These are phyloP conservation scores for Allium fistulosum DNA, from an alignment of 106 monocot genomes.

Conservation along the genomic window DNA sequence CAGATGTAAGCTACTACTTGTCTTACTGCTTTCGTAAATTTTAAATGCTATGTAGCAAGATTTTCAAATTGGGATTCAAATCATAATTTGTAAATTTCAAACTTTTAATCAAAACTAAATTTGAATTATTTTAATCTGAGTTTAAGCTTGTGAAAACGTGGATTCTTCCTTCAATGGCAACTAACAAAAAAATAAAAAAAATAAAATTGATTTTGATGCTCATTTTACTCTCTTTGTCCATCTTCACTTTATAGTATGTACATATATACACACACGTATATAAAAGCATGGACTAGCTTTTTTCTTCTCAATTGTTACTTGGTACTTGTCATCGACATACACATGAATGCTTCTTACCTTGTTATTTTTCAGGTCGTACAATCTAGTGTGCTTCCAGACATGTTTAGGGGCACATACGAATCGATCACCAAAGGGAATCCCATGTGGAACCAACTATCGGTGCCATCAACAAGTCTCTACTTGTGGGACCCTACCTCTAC, in stretches of 20 bases:
- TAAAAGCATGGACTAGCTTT: background rate
- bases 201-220: too few species aligned
- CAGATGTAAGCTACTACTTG: background rate
- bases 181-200: too few species aligned
- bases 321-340: background rate
- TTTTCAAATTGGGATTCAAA: too few species aligned
- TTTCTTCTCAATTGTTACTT: background rate
- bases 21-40: background rate
- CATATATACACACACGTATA: background rate
- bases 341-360: too few species aligned
- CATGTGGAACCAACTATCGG: slow-evolving; percentile 42
- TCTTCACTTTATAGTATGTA: background rate
- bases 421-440: slow-evolving; percentile 38
- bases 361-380: slow-evolving; percentile 17
- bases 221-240: too few species aligned
- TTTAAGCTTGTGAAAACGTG: too few species aligned
- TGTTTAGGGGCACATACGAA: slow-evolving; percentile 81
- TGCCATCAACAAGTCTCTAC: slow-evolving; percentile 42
- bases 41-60: too few species aligned
- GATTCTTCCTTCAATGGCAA: too few species aligned
- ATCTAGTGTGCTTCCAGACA: slow-evolving; percentile 63
- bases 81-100: too few species aligned
- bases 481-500: slow-evolving; percentile 59
- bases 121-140: too few species aligned
- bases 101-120: too few species aligned